Evolutionary conservation across 306 rosid species (phyloP).

Genomic region (Purshia tridentata): DNA sequence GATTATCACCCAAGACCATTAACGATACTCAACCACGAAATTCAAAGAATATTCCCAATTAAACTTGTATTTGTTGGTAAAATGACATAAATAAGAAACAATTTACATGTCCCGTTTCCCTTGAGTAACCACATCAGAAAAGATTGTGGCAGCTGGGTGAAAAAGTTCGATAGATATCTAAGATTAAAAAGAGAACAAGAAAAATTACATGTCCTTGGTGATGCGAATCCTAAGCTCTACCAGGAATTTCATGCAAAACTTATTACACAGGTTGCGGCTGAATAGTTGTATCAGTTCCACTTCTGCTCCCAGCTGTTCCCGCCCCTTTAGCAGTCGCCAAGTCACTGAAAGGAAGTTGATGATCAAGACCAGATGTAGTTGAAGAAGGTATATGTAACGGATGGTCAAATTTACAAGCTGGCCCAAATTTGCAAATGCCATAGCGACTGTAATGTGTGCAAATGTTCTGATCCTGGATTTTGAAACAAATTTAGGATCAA

Average conservation of each 20-base stretch:
- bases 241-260: slow-evolving; percentile 26
- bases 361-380: slow-evolving; percentile 45
- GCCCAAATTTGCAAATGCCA: slow-evolving; percentile 95
- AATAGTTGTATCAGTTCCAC: slow-evolving; percentile 38
- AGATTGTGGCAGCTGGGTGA: slow-evolving; percentile 32
- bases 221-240: slow-evolving; percentile 37
- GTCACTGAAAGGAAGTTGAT: slow-evolving; percentile 40
- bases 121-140: not conserved
- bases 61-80: not conserved
- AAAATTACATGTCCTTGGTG: slow-evolving; percentile 37
- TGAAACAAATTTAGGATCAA: slow-evolving; percentile 16
- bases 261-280: slow-evolving; percentile 43
- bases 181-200: slow-evolving; percentile 13
- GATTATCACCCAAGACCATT: too few relatives aligned
- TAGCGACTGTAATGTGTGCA: slow-evolving; percentile 78
- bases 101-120: not conserved
- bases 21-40: not conserved
- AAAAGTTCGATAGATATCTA: slow-evolving; percentile 30
- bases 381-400: slow-evolving; percentile 40
- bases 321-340: slow-evolving; percentile 36
- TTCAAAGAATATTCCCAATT: not conserved
- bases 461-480: slow-evolving; percentile 68
- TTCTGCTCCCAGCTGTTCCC: slow-evolving; percentile 49
- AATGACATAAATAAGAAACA: not conserved
- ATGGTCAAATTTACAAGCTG: slow-evolving; percentile 86